phyloP scores from a whole-genome alignment of 176 grass and related monocot genomes.

The Oryza meyeriana region DNA sequence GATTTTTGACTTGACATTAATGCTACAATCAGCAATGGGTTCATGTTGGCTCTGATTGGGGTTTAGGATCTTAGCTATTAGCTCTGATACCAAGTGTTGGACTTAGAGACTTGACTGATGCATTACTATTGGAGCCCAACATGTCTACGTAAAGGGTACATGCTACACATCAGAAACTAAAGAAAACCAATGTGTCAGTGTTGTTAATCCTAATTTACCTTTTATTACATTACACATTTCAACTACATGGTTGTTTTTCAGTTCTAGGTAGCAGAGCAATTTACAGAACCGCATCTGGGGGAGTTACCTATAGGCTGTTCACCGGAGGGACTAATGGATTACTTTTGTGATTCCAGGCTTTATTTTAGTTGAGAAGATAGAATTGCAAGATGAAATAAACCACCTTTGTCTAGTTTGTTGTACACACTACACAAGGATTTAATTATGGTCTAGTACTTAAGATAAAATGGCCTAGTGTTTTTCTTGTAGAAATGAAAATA shows the following conservation, averaged over 20 bases:
- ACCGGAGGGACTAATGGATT: not conserved
- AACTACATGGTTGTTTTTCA: not conserved
- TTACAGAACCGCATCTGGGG: not conserved
- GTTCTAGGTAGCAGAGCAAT: constrained; percentile 4
- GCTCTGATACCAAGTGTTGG: not conserved
- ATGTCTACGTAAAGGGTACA: not conserved
- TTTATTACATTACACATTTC: not conserved
- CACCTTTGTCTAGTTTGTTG: not conserved
- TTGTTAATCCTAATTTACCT: not conserved
- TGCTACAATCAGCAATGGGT: not conserved
- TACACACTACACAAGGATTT: not conserved
- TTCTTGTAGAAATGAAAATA: not conserved
- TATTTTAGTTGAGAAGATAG: constrained; percentile 6
- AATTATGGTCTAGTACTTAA: not conserved
- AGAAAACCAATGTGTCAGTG: not conserved
- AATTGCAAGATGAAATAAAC: not conserved
- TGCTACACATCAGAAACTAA: not conserved
- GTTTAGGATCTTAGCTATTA: not conserved
- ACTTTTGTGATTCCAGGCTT: not conserved
- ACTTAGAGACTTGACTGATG: not conserved
- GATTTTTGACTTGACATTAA: no score
- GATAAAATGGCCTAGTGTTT: not conserved
- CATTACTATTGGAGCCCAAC: constrained; percentile 6
- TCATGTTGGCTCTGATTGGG: not conserved
- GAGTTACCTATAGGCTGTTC: constrained; percentile 7